Percentiles rank a stretch among this genome's conserved stretches.
These are phyloP conservation scores for Suillus spraguei DNA, from an alignment of 768 basidiomycete species.

Conservation along the genomic window DNA sequence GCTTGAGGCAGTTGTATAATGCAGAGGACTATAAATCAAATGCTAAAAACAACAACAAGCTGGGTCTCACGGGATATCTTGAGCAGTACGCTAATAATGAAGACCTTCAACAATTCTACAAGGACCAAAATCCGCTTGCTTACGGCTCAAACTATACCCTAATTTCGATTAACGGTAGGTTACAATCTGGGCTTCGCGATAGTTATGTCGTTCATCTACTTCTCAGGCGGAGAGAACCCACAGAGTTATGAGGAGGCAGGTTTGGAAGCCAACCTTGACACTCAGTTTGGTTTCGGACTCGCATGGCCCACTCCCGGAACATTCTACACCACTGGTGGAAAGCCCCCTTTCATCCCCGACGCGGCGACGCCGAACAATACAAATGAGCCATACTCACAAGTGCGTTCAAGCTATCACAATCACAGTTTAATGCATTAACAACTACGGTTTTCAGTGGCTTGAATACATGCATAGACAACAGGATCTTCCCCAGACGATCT, in stretches of 20 bases:
- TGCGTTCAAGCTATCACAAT: constrained; percentile 24
- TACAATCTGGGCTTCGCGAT: constrained; percentile 4
- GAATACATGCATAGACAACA: constrained; percentile 53
- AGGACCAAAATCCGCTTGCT: constrained; percentile 49
- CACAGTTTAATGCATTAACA: background rate
- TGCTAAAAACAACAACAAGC: constrained; percentile 45
- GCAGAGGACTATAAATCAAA: constrained; percentile 47
- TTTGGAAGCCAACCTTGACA: constrained; percentile 66
- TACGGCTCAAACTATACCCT: constrained; percentile 52
- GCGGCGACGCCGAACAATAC: constrained; percentile 37
- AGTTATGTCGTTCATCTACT: constrained; percentile 12
- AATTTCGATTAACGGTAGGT: constrained; percentile 55
- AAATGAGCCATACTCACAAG: constrained; percentile 53
- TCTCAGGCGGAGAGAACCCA: constrained; percentile 59
- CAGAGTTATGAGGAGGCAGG: constrained; percentile 58
- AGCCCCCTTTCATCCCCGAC: constrained; percentile 61
- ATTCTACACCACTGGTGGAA: constrained; percentile 64
- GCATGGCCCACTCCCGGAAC: constrained; percentile 60
- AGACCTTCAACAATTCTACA: constrained; percentile 56
- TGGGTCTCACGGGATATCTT: constrained; percentile 59
- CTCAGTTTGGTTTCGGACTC: constrained; percentile 68
- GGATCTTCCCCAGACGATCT: constrained; percentile 59
- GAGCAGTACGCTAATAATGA: constrained; percentile 52
- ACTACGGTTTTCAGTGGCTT: constrained; percentile 51
- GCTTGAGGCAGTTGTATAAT: constrained; percentile 59